Base-by-base conservation (phyloP, 306 rosid species). In the Quercus dentata region DNA sequence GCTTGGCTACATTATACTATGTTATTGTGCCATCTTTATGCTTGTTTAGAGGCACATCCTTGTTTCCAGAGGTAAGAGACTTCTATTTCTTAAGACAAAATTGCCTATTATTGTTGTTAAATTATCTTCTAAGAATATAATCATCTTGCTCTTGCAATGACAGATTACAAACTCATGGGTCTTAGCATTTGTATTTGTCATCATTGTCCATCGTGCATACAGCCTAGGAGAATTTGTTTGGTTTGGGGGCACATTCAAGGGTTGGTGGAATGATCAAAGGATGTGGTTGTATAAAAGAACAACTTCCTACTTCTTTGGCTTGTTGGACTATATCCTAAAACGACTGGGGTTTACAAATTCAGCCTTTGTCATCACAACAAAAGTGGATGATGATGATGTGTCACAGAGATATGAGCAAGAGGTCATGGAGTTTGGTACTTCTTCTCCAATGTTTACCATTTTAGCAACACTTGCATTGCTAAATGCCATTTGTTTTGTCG, bases 51-150 rank as follows among this genome's bases (percentile, higher is more conserved):
- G 69, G 69, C 23, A 74, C 57, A 6, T 20, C 78, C 78, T 57
- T 74, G 78, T 74, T 74, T 74, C 78, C 78, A 2, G 6, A 74
- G 78, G 78, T 74, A 74, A 12, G 21, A 56, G 5, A 57, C 6
- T 64, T 31, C 13, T 10, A 49, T 51, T 11, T 67, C n/a, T 19
- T 19, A 18, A 46, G 17, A 30, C 7, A 1, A 67, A 67, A 6
- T 19, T 33, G 71, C 11, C 71, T 33, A 62, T 27, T 4, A 30
- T 67, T 33, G 51, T 67, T 31, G 21, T 13, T 3, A 31, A 31
- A 67, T 33, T 19, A 9, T 35, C 4, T 65, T 65, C 23, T 31
- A 30, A 64, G 44, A 28, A 25, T 17, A 13, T 9, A 15, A 15
- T 30, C 44, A 15, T 65, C 25, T 8, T 31, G 31, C 31, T 9